Evolutionary conservation across 73 alveolate species (phyloP).

Genomic region (Durusdinium trenchii): DNA sequence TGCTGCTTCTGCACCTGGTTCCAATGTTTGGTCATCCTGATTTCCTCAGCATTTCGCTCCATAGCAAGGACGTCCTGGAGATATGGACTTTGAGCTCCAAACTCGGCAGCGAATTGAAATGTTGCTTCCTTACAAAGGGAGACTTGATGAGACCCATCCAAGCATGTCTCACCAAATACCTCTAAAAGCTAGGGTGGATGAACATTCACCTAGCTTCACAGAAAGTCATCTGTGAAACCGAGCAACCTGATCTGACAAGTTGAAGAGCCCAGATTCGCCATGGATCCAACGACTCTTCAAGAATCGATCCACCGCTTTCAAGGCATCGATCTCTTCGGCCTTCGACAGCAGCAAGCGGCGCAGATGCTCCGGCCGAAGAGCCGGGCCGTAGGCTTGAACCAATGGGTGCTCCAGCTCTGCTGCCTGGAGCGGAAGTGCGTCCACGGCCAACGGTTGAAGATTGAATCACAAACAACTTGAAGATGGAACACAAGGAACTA

Average conservation of each 20-base stretch:
- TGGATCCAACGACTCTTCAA: background rate
- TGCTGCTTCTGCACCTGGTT: constrained; percentile 61
- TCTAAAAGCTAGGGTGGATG: too few relatives aligned
- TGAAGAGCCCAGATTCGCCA: constrained; percentile 23
- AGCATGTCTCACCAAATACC: background rate
- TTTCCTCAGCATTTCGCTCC: constrained; percentile 46
- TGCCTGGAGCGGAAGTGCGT: background rate
- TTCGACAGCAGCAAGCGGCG: constrained; percentile 44
- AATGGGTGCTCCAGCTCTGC: background rate
- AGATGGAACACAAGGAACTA: background rate
- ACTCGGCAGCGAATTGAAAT: constrained; percentile 1
- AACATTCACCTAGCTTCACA: too few relatives aligned
- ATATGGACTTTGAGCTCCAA: background rate
- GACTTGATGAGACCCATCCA: background rate
- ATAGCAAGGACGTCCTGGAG: background rate
- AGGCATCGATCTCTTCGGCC: background rate
- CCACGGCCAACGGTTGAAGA: background rate
- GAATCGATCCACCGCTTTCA: constrained; percentile 21
- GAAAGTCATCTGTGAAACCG: background rate
- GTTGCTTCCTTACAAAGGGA: constrained; percentile 9
- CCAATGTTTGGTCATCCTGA: constrained; percentile 22
- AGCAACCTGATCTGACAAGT: constrained; percentile 29
- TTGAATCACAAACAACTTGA: too few relatives aligned
- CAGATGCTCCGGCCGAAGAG: background rate
- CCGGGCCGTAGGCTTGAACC: constrained; percentile 29